phyloP scores from a whole-genome alignment of 2,329 filamentous ascomycete genomes.

The Elsinoe necatrix region DNA sequence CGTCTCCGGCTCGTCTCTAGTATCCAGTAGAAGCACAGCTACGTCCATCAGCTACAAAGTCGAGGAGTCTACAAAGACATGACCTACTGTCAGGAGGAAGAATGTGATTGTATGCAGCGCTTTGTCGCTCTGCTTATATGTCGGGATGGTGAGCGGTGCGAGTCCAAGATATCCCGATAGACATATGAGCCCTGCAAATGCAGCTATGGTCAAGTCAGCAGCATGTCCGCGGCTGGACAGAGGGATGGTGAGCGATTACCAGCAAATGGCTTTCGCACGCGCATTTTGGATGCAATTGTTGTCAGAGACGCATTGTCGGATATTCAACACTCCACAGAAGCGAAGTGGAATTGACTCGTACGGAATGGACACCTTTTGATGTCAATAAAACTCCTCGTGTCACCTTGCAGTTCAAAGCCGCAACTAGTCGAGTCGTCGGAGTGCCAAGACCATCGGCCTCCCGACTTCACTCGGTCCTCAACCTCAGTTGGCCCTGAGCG shows the following conservation, averaged over 20 bases:
- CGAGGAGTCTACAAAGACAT: neutral
- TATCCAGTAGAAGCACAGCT: conserved; percentile 83
- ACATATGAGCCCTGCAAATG: conserved; percentile 56
- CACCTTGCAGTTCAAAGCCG: conserved; percentile 11
- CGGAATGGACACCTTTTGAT: neutral
- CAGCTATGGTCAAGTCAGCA: conserved; percentile 26
- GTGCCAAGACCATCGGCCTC: conserved; percentile 15
- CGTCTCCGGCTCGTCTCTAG: conserved; percentile 83
- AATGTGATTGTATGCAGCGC: conserved; percentile 79
- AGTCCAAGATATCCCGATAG: conserved; percentile 69
- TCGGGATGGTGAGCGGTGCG: conserved; percentile 46
- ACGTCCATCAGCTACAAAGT: neutral
- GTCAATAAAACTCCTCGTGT: neutral
- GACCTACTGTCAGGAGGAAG: conserved; percentile 67
- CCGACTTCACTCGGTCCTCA: conserved; percentile 23
- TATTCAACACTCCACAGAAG: conserved; percentile 23
- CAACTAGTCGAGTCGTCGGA: conserved; percentile 13
- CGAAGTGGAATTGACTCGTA: neutral
- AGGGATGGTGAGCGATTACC: conserved; percentile 47
- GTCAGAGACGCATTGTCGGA: conserved; percentile 27
- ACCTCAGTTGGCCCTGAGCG: conserved; percentile 31
- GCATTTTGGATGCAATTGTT: conserved; percentile 46
- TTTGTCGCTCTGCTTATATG: conserved; percentile 72
- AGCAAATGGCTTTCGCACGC: conserved; percentile 81
- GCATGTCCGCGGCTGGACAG: conserved; percentile 15